phyloP scores from a whole-genome alignment of 352 stramenopile species.

The Pythium rhizo-oryzae region DNA sequence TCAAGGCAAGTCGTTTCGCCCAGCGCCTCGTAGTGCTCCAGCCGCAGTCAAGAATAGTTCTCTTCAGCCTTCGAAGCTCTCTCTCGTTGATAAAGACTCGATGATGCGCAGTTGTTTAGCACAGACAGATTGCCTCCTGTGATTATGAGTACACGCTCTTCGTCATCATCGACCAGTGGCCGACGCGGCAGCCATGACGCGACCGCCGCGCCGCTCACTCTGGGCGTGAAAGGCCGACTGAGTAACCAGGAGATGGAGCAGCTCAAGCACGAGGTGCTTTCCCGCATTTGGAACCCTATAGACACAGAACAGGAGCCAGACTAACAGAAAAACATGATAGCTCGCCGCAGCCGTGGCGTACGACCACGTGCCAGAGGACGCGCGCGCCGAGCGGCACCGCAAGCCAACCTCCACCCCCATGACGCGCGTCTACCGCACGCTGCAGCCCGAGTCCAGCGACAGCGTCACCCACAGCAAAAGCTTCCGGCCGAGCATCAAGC shows the following conservation, averaged over 20 bases:
- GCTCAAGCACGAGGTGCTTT: constrained; percentile 55
- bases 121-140: no score
- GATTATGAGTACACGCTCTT: neutral
- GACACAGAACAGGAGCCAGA: no score
- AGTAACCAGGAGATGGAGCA: constrained; percentile 77
- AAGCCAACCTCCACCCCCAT: constrained; percentile 43
- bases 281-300: neutral
- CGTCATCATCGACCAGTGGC: neutral
- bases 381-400: constrained; percentile 25
- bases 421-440: constrained; percentile 55
- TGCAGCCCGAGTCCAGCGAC: constrained; percentile 25
- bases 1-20: no score
- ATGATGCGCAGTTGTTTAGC: no score
- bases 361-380: constrained; percentile 44
- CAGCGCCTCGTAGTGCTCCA: no score
- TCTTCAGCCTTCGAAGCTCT: no score
- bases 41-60: no score
- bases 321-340: constrained; percentile 24
- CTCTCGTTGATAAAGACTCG: no score
- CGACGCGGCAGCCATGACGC: neutral
- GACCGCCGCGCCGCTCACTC: constrained; percentile 15
- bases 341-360: constrained; percentile 60
- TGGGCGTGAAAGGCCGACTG: constrained; percentile 52
- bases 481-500: constrained; percentile 47
- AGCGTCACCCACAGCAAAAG: constrained; percentile 4